Base-by-base conservation (phyloP, 2,329 filamentous ascomycete genomes). In the Pestalotiopsis sp. region DNA sequence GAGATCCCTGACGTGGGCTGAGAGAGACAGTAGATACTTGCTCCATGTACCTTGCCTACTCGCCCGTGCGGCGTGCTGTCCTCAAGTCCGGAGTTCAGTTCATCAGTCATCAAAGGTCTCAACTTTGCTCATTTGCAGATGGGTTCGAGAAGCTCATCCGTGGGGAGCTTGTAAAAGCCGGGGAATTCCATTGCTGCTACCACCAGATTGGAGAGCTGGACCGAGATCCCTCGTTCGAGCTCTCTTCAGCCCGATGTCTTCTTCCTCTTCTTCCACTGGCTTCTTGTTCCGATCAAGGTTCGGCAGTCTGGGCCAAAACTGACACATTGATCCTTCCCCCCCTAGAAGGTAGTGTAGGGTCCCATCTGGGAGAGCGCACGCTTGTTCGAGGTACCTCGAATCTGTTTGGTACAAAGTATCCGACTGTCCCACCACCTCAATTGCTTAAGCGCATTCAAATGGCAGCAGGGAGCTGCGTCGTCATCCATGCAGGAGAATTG, bases 281-380 rank as follows among this genome's bases (percentile, higher is more conserved):
- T 45, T 52, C n/a, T 52, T 59, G 17, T 59, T 59, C 20, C 23
- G 57, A 59, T 38, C 25, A 61, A 36, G 59, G 27, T 61, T 61
- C 59, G 59, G 59, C 59, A 61, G 59, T 61, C 59, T 61, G 59
- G 59, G 59, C 59, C 36, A 61, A 52, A 52, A 61, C 27, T 61
- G 59, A 61, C 59, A 61, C 59, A 61, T 61, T 61, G 59, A 61
- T 61, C 59, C 59, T 61, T 61, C 59, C 59, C 45, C 45, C 45
- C 45, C 45, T 52, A 31, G 27, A 31, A 31, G 27, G 27, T 31
- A 52, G 45, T 52, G 45, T 52, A 61, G 59, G 59, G 59, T 61
- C 13, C 25, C 59, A 61, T 31, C 36, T 61, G 14, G 57, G 25
- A n/a, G 25, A 38, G 56, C n/a, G 14, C 12, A 36, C 25, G 59